A percentile compares a stretch with the other conserved stretches of the same genome.
Conservation (phyloP, 768 basidiomycete genomes). For the Pholiota conissans region DNA sequence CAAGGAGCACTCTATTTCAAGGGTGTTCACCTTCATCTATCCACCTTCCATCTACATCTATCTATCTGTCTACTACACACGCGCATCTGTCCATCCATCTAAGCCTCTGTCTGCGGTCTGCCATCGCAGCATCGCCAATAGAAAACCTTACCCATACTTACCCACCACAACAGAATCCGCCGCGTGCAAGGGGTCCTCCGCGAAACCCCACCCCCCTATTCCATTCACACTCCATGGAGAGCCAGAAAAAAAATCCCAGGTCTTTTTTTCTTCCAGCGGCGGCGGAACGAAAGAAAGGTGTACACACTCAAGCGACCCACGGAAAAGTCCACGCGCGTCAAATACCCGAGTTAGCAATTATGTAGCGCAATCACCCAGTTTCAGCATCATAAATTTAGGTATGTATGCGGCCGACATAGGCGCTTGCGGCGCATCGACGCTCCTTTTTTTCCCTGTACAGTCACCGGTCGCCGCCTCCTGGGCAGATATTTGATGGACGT, state of each 20-base stretch:
- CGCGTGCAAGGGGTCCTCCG: no score
- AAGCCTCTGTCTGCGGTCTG: background rate
- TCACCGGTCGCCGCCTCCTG: background rate
- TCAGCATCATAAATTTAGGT: no score
- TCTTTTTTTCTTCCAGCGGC: background rate
- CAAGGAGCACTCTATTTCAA: background rate
- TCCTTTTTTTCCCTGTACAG: background rate
- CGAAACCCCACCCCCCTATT: no score
- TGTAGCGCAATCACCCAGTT: no score
- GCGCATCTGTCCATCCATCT: background rate
- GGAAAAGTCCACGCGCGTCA: background rate
- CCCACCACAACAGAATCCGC: no score
- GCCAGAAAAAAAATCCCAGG: background rate
- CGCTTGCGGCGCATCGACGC: background rate
- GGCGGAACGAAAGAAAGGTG: background rate
- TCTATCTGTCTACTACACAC: no score
- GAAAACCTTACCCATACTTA: background rate
- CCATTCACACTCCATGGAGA: background rate
- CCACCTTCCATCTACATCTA: background rate
- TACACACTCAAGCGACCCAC: no score
- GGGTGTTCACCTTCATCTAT: background rate
- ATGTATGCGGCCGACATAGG: background rate
- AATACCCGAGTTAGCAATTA: background rate
- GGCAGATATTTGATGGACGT: background rate
- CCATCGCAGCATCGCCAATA: background rate